Evolutionary conservation across 306 rosid species (phyloP).

Genomic region (Prinsepia uniflora): DNA sequence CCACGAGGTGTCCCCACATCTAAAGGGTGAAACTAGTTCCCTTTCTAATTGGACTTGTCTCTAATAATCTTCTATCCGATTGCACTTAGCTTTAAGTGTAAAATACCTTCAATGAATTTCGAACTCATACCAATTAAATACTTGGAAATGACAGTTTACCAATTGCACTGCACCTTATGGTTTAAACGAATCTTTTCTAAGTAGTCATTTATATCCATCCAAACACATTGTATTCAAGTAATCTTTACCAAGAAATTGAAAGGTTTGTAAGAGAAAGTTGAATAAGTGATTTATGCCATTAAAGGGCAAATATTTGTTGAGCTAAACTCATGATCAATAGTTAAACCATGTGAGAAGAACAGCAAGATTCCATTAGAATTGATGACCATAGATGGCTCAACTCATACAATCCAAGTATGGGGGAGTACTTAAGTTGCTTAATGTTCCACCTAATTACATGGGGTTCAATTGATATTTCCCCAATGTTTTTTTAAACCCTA

Average conservation of each 20-base stretch:
- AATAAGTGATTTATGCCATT: background rate
- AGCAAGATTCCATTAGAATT: background rate
- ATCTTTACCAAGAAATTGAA: background rate
- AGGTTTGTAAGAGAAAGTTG: background rate
- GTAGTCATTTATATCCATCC: too few relatives aligned
- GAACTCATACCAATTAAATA: too few relatives aligned
- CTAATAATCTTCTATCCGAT: too few relatives aligned
- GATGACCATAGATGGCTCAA: background rate
- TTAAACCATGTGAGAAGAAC: background rate
- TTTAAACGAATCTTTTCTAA: too few relatives aligned
- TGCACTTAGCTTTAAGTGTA: too few relatives aligned
- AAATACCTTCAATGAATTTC: too few relatives aligned
- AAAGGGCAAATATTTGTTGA: background rate
- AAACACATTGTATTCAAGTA: too few relatives aligned
- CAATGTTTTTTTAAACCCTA: background rate
- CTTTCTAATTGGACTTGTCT: too few relatives aligned
- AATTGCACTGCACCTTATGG: too few relatives aligned
- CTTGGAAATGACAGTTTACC: too few relatives aligned
- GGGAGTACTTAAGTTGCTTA: background rate
- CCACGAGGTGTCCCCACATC: too few relatives aligned
- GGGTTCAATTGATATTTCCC: background rate
- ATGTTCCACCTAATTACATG: background rate
- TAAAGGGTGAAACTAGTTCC: too few relatives aligned
- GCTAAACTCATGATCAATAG: background rate
- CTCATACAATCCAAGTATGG: slow-evolving; percentile 2